Evolutionary conservation across 768 basidiomycete genomes (phyloP).

Genomic region (Auricularia sp.): DNA sequence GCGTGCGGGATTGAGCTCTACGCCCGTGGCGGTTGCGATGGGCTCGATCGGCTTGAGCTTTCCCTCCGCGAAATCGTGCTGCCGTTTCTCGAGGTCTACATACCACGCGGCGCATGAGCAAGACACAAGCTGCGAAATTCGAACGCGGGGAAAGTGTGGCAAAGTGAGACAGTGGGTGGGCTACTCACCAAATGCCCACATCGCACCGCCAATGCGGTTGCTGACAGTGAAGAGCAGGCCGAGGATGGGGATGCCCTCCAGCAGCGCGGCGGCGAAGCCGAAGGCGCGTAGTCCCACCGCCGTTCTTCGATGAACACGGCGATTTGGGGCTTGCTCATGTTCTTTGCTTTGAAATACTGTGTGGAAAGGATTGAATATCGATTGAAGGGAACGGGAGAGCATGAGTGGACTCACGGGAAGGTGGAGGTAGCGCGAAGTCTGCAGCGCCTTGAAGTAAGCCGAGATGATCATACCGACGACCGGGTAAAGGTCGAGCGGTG

Average conservation of each 20-base stretch:
- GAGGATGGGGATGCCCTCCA: constrained; percentile 73
- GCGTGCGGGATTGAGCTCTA: neutral
- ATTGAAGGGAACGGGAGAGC: neutral
- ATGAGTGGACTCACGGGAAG: constrained; percentile 37
- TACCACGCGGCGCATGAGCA: no score
- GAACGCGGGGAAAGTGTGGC: neutral
- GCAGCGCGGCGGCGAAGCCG: constrained; percentile 72
- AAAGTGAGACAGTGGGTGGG: neutral
- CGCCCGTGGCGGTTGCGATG: neutral
- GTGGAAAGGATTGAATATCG: neutral
- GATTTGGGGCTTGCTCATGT: constrained; percentile 61
- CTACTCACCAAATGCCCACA: constrained; percentile 76
- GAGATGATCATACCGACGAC: constrained; percentile 52
- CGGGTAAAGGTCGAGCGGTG: constrained; percentile 60
- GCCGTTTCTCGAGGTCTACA: constrained; percentile 32
- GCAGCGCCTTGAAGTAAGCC: constrained; percentile 57
- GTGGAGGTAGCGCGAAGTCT: constrained; percentile 61
- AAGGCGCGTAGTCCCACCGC: constrained; percentile 88
- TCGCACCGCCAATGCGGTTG: constrained; percentile 84
- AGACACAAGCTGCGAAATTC: neutral
- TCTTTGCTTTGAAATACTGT: constrained; percentile 78
- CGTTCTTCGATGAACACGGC: constrained; percentile 79
- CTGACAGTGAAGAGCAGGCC: constrained; percentile 78
- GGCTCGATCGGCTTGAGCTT: constrained; percentile 23
- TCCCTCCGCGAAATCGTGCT: constrained; percentile 27